A percentile compares a stretch with the other conserved stretches of the same genome.
Conservation (phyloP, 805 yeast species). For the Suhomyces canberraensis region DNA sequence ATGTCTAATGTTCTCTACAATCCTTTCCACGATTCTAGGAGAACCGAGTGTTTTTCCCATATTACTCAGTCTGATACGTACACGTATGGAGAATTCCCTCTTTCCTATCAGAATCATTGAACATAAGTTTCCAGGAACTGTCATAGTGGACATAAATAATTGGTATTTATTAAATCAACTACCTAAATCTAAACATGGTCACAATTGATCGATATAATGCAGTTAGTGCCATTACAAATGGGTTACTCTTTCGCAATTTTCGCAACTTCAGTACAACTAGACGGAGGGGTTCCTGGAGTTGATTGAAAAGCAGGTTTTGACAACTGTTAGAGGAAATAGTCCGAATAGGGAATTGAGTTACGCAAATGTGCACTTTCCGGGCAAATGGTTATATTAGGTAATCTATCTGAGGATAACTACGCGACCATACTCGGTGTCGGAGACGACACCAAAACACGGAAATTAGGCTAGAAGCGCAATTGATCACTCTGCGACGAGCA, state of each 20-base stretch:
- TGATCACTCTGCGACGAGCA: too few relatives aligned
- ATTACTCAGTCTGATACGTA: slow-evolving; percentile 21
- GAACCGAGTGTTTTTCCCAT: slow-evolving; percentile 14
- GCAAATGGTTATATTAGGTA: too few relatives aligned
- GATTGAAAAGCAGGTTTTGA: slow-evolving; percentile 62
- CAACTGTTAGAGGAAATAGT: too few relatives aligned
- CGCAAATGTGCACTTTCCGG: too few relatives aligned
- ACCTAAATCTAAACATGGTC: too few relatives aligned
- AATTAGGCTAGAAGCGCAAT: too few relatives aligned
- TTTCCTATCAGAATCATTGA: slow-evolving; percentile 38
- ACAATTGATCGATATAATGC: too few relatives aligned
- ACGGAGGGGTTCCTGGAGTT: slow-evolving; percentile 53
- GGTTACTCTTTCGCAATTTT: slow-evolving; percentile 66
- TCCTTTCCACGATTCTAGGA: slow-evolving; percentile 20
- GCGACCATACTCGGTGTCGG: too few relatives aligned
- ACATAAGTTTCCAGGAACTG: slow-evolving; percentile 35
- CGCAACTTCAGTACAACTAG: slow-evolving; percentile 59
- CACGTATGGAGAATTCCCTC: slow-evolving; percentile 33
- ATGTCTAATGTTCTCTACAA: slow-evolving; percentile 32
- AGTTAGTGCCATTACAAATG: slow-evolving; percentile 46
- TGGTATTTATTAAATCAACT: slow-evolving; percentile 35
- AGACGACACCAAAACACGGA: too few relatives aligned
- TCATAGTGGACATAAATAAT: slow-evolving; percentile 30
- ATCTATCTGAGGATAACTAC: too few relatives aligned
- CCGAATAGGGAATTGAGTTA: too few relatives aligned